These are phyloP conservation scores for Ammopiptanthus mongolicus DNA, from an alignment of 306 rosid genomes.

Conservation along the genomic window DNA sequence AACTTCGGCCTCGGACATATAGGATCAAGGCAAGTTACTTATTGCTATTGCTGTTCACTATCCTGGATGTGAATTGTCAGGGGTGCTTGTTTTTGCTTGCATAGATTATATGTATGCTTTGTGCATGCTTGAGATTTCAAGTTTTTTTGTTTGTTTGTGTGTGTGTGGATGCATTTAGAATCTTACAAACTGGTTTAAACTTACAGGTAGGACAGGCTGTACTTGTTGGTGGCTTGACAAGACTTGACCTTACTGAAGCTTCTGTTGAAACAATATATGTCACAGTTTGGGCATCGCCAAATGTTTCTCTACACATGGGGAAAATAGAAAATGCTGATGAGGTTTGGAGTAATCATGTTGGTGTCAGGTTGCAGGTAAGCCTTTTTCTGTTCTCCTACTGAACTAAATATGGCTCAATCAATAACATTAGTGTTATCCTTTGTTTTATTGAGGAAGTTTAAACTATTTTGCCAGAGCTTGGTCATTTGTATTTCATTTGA, in stretches of 20 bases:
- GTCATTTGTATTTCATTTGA: background rate
- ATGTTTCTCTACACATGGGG: slow-evolving; percentile 83
- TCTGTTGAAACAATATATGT: slow-evolving; percentile 77
- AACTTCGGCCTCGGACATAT: slow-evolving; percentile 75
- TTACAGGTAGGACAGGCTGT: slow-evolving; percentile 78
- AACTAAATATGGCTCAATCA: background rate
- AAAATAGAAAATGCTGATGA: slow-evolving; percentile 89
- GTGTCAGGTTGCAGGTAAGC: slow-evolving; percentile 75
- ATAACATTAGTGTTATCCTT: background rate
- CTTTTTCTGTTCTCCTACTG: slow-evolving; percentile 1
- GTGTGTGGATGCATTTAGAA: background rate
- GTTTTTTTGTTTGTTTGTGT: background rate
- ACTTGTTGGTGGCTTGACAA: slow-evolving; percentile 73
- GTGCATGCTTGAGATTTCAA: background rate
- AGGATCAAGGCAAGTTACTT: slow-evolving; percentile 72
- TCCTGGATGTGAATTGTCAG: background rate
- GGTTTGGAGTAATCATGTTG: slow-evolving; percentile 77
- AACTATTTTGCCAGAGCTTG: slow-evolving; percentile 3
- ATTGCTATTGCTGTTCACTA: background rate
- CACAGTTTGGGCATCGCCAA: slow-evolving; percentile 83
- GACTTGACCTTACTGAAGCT: slow-evolving; percentile 73
- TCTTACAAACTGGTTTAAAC: slow-evolving; percentile 21
- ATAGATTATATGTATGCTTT: slow-evolving; percentile 8
- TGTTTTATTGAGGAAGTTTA: background rate
- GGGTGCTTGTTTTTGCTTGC: slow-evolving; percentile 1